phyloP scores from a whole-genome alignment of 2,329 filamentous ascomycete genomes.

The Pseudofabraea citricarpa region DNA sequence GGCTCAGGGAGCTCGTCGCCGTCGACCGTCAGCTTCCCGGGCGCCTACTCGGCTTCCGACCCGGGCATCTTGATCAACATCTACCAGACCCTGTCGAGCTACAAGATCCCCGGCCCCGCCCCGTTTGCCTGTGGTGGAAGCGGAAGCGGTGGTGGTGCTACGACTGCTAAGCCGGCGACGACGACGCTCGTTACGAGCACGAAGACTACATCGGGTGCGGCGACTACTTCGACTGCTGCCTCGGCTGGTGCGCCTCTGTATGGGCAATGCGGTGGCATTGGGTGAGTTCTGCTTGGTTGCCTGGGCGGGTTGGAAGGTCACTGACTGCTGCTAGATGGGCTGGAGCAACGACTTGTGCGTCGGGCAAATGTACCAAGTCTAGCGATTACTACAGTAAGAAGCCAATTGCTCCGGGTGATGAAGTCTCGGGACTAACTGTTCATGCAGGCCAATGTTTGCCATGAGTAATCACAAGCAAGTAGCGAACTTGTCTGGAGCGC shows the following conservation, averaged over 20 bases:
- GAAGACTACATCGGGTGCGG: neutral
- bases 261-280: neutral
- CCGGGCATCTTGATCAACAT: conserved; percentile 45
- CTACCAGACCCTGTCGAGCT: conserved; percentile 30
- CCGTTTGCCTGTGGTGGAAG: conserved; percentile 19
- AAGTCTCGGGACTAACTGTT: neutral
- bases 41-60: conserved; percentile 31
- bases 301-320: neutral
- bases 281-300: neutral
- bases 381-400: neutral
- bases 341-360: neutral
- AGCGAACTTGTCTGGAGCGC: neutral
- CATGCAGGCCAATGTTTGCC: neutral
- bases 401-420: neutral
- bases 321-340: neutral
- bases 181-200: neutral
- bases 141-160: neutral
- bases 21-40: conserved; percentile 19
- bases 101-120: conserved; percentile 35
- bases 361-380: neutral
- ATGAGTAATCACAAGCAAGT: neutral
- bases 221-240: neutral
- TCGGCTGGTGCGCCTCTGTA: neutral
- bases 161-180: neutral
- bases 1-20: conserved; percentile 23